Evolutionary conservation across 75 land plant species (phyloP), one percentile per base, ranked within the genome.

Genomic region (Pseudotsuga menziesii): DNA sequence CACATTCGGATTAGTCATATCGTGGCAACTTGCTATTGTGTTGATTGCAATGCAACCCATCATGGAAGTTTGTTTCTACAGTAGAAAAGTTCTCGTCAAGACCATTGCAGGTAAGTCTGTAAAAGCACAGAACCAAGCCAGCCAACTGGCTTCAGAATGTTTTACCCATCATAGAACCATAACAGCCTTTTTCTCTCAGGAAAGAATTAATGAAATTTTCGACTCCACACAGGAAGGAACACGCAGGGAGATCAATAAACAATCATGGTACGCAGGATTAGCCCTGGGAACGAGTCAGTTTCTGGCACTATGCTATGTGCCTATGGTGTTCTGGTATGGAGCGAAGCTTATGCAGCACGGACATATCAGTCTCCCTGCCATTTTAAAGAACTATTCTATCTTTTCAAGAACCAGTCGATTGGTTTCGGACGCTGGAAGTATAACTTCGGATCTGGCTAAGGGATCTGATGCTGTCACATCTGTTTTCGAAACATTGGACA

Each of bases 281-380:
- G 90, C 88, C 8, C 87, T 93, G 0, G 93, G 87, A 22, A 23
- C 76, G 20, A 80, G 90, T 23, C 92, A 83, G 78, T 59, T 82
- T 77, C 72, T 86, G 29, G 81, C 74, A 57, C 56, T 80, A 3
- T 85, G 87, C 81, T 80, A 86, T 2, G 87, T 86, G 92, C 94
- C 92, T 2, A 74, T 91, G 14, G 86, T 82, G 57, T 94, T 90
- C 77, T 95, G 95, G 98, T 95, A 89, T 76, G 98, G 98, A 3
- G 95, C 89, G 4, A 72, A 58, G 64, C 86, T 95, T 41, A 55
- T 90, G 32, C n/a, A 81, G 15, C 52, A 86, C 2, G 89, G 89
- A 15, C 29, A 76, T 36, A 85, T 89, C 58, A 25, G 80, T 6
- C 77, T 88, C n/a, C 79, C 67, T 20, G 90, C 85, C 7, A 59